Evolutionary conservation across 371 early-diverging fungal species (phyloP).

Genomic region (Rhizopus sp.): DNA sequence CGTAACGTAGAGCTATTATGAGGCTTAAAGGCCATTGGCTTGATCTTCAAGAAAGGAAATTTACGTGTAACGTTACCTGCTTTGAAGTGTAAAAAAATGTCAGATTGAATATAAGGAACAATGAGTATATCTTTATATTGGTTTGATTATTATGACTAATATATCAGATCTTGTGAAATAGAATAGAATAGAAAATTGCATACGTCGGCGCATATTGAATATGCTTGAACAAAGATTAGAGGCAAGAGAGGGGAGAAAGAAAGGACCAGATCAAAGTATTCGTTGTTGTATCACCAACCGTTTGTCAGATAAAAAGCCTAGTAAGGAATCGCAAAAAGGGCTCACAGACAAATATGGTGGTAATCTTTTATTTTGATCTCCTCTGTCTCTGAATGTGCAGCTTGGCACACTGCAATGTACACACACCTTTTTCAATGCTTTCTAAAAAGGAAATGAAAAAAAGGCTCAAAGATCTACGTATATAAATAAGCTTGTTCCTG

Average conservation of each 20-base stretch:
- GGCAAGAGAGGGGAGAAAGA: too few species aligned
- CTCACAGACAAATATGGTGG: background rate
- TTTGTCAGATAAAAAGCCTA: background rate
- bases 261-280: too few species aligned
- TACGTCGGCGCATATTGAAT: too few species aligned
- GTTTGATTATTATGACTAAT: background rate
- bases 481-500: background rate
- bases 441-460: background rate
- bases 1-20: background rate
- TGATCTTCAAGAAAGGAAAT: background rate
- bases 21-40: slow-evolving; percentile 22
- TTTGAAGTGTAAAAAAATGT: background rate
- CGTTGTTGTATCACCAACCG: too few species aligned
- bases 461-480: background rate
- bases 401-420: too few species aligned
- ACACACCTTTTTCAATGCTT: background rate
- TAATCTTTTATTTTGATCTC: background rate
- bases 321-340: slow-evolving; percentile 1
- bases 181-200: background rate
- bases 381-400: background rate
- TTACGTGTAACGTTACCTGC: background rate
- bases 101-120: background rate
- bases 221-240: too few species aligned
- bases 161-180: background rate
- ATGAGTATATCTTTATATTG: too few species aligned